These are phyloP conservation scores for Gossypium thurberi DNA, from an alignment of 345 rosid species.

Conservation along the genomic window DNA sequence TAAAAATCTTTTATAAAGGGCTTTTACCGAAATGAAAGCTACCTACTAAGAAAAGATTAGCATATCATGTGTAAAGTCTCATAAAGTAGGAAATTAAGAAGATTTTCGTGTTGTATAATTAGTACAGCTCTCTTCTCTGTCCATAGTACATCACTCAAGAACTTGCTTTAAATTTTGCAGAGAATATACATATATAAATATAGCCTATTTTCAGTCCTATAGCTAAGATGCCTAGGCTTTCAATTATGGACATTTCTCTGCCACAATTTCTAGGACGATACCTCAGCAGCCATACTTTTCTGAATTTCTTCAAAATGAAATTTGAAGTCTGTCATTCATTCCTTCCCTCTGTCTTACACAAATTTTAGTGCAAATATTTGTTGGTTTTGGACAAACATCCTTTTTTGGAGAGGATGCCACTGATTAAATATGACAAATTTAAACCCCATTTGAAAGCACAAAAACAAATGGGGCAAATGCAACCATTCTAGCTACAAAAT, in stretches of 20 bases:
- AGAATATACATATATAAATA: neutral
- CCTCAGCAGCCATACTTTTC: neutral
- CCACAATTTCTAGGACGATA: conserved; percentile 8
- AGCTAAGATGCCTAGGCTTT: neutral
- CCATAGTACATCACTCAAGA: neutral
- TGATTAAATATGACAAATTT: neutral
- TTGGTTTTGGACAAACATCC: neutral
- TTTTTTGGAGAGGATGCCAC: neutral
- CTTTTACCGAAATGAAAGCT: conserved; percentile 15
- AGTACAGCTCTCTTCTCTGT: neutral
- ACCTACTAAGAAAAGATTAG: conserved; percentile 16
- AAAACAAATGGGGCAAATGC: neutral
- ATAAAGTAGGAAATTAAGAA: neutral
- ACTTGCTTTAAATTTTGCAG: neutral
- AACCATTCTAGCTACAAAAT: neutral
- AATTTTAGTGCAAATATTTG: neutral
- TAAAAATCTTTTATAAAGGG: no score
- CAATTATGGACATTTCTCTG: neutral
- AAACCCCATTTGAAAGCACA: neutral
- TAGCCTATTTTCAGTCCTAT: neutral
- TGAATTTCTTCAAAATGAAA: conserved; percentile 1
- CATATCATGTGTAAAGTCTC: neutral
- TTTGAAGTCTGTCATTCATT: neutral
- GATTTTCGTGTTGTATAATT: neutral
- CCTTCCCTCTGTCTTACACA: neutral